Evolutionary conservation across 371 early-diverging fungal genomes (phyloP).

Genomic region (Caulochytrium protostelioides): DNA sequence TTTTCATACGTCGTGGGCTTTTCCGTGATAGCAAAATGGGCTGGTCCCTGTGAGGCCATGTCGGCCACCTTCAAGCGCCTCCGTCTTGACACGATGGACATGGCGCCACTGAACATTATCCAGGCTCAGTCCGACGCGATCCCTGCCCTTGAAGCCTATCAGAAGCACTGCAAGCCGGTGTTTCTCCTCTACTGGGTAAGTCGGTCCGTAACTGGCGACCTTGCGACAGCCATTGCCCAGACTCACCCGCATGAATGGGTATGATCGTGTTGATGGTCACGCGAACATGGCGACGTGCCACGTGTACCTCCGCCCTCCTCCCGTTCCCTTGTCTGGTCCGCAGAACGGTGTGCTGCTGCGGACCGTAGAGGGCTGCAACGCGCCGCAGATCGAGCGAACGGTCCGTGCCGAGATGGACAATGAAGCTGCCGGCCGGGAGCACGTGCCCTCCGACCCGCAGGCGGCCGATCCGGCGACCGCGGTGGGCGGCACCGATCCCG

Average conservation of each 20-base stretch:
- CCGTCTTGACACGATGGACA: conserved; percentile 24
- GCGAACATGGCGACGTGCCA: not conserved
- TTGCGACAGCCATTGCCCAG: no score
- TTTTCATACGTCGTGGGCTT: not conserved
- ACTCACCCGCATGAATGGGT: no score
- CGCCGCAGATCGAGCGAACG: conserved; percentile 22
- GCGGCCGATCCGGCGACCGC: no score
- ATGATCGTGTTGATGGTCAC: not conserved
- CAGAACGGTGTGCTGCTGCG: conserved; percentile 21
- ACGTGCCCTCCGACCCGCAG: no score
- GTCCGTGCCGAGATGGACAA: no score
- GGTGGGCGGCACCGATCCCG: no score
- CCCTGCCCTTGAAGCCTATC: conserved; percentile 9
- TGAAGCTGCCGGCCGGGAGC: no score
- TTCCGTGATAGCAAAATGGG: conserved; percentile 27
- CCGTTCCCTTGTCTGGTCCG: no score
- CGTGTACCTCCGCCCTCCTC: not conserved
- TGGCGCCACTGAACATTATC: conserved; percentile 1
- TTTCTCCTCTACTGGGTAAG: conserved; percentile 24
- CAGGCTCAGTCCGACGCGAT: conserved; percentile 24
- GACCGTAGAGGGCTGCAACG: conserved; percentile 25
- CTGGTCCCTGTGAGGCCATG: conserved; percentile 33
- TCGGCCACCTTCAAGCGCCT: conserved; percentile 23
- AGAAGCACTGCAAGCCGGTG: conserved; percentile 24
- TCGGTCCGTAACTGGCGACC: no score